Conservation (phyloP, 1,284 basidiomycete species). For the Termitomyces sp. region DNA sequence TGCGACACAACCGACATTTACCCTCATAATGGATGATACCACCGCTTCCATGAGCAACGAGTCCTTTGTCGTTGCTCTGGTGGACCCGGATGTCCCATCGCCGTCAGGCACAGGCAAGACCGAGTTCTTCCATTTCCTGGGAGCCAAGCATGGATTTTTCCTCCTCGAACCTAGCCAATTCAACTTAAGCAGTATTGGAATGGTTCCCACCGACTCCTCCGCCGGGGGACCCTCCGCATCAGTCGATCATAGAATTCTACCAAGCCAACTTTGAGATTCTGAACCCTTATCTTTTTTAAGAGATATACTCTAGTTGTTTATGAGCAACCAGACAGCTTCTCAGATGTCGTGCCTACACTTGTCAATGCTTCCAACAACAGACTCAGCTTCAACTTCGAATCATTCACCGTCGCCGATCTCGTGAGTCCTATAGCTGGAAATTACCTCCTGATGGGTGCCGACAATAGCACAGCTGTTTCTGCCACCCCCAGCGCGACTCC, state of each 20-base stretch:
- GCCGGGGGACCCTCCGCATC: slow-evolving; percentile 42
- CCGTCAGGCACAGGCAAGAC: slow-evolving; percentile 36
- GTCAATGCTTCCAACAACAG: slow-evolving; percentile 29
- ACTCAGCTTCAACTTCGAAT: slow-evolving; percentile 30
- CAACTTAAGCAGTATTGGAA: slow-evolving; percentile 37
- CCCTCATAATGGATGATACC: slow-evolving; percentile 26
- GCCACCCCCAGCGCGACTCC: neutral
- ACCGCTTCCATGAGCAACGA: slow-evolving; percentile 19
- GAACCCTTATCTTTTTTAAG: neutral
- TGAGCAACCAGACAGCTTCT: slow-evolving; percentile 27
- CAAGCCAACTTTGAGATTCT: neutral
- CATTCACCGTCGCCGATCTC: slow-evolving; percentile 25
- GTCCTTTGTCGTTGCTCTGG: slow-evolving; percentile 39
- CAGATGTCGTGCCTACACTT: slow-evolving; percentile 19
- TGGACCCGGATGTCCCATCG: slow-evolving; percentile 47
- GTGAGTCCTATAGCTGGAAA: slow-evolving; percentile 30
- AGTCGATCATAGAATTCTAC: slow-evolving; percentile 25
- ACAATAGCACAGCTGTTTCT: slow-evolving; percentile 14
- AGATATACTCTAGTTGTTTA: slow-evolving; percentile 34
- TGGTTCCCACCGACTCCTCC: slow-evolving; percentile 38
- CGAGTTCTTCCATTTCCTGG: slow-evolving; percentile 42
- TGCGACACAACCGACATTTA: slow-evolving; percentile 31
- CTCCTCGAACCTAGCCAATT: slow-evolving; percentile 29
- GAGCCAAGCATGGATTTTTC: slow-evolving; percentile 28
- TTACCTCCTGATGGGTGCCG: slow-evolving; percentile 33